These are phyloP conservation scores for Hanseniaspora nectarophila DNA, from an alignment of 805 yeast species.

Conservation along the genomic window DNA sequence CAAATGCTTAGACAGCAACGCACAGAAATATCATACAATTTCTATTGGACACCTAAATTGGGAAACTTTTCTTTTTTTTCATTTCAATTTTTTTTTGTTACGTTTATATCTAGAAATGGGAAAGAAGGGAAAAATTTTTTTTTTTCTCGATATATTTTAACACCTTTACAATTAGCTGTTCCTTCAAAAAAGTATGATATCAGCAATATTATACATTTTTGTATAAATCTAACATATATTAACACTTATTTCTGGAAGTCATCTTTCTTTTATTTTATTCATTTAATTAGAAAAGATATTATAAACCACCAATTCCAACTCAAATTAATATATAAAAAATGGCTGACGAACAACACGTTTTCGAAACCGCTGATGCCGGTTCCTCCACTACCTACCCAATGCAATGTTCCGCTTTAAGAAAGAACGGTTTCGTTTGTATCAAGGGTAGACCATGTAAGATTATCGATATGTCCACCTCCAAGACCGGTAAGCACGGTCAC, in stretches of 20 bases:
- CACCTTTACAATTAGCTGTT: too few relatives aligned
- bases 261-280: too few relatives aligned
- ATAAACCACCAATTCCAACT: too few relatives aligned
- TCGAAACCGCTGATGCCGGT: slow-evolving; percentile 98
- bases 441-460: slow-evolving; percentile 99
- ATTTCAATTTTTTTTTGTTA: not conserved
- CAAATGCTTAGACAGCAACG: not conserved
- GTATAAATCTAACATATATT: too few relatives aligned
- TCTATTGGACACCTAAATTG: too few relatives aligned
- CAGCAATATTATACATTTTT: too few relatives aligned
- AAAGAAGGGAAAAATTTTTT: not conserved
- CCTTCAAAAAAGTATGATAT: too few relatives aligned
- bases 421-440: slow-evolving; percentile 98
- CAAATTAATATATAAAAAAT: too few relatives aligned
- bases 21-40: too few relatives aligned
- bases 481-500: slow-evolving; percentile 99
- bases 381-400: slow-evolving; percentile 96
- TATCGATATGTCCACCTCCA: slow-evolving; percentile 99
- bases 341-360: slow-evolving; percentile 60
- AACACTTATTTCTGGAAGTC: too few relatives aligned
- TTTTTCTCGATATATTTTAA: not conserved
- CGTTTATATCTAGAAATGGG: too few relatives aligned
- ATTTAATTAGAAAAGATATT: too few relatives aligned
- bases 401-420: slow-evolving; percentile 99
- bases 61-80: not conserved